These are phyloP conservation scores for Fusarium goolgardi DNA, from an alignment of 2,329 filamentous ascomycete species.

Conservation along the genomic window DNA sequence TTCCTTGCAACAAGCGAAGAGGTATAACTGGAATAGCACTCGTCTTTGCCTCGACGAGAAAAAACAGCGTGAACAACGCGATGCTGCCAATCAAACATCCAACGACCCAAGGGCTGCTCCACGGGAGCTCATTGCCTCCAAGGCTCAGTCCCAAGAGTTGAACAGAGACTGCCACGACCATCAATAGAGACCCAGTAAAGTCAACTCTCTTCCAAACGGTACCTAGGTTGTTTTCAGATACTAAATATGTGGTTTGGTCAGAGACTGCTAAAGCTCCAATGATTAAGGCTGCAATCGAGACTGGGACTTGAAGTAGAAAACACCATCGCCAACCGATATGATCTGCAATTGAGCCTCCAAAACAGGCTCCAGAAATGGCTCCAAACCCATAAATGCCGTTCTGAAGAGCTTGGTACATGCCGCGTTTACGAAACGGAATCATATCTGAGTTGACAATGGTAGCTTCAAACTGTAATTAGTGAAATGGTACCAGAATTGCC, in stretches of 20 bases:
- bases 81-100: conserved; percentile 58
- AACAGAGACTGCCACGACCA: conserved; percentile 68
- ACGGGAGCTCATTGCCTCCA: conserved; percentile 66
- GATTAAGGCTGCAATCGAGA: conserved; percentile 66
- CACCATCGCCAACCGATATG: conserved; percentile 75
- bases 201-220: conserved; percentile 67
- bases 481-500: background rate
- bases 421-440: conserved; percentile 66
- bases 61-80: conserved; percentile 57
- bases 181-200: conserved; percentile 65
- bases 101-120: conserved; percentile 62
- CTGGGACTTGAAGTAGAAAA: conserved; percentile 71
- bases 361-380: conserved; percentile 70
- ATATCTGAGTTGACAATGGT: conserved; percentile 71
- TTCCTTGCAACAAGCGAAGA: conserved; percentile 66
- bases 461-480: conserved; percentile 49
- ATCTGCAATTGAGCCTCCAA: conserved; percentile 74
- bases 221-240: conserved; percentile 47
- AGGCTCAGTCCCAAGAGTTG: conserved; percentile 67
- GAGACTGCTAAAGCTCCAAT: conserved; percentile 65
- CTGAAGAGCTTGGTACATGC: conserved; percentile 71
- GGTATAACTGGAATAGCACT: conserved; percentile 66
- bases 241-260: conserved; percentile 54
- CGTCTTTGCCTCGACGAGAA: conserved; percentile 61
- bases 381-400: conserved; percentile 72